Percentiles rank a stretch among this genome's conserved stretches.
Evolutionary conservation across 768 basidiomycete species (phyloP).

Genomic region (Russula griseocarnosa): DNA sequence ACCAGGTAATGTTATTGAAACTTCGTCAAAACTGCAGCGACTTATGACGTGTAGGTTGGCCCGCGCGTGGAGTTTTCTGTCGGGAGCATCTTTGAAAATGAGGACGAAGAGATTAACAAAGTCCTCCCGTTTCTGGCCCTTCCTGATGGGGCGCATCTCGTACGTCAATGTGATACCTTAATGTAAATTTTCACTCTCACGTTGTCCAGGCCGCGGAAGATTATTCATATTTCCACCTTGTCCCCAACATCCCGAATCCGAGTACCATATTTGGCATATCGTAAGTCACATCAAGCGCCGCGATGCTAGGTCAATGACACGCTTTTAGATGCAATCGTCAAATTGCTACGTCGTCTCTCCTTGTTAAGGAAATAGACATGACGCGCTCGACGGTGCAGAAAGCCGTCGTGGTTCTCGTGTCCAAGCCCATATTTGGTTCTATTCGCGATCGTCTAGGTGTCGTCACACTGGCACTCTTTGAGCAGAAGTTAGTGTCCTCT

Average conservation of each 20-base stretch:
- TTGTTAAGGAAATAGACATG: constrained; percentile 78
- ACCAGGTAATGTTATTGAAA: constrained; percentile 57
- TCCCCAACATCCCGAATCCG: constrained; percentile 63
- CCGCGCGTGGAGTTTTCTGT: constrained; percentile 84
- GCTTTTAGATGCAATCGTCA: constrained; percentile 84
- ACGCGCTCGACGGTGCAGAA: constrained; percentile 97
- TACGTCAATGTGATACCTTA: constrained; percentile 38
- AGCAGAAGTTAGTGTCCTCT: constrained; percentile 53
- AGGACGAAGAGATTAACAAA: constrained; percentile 80
- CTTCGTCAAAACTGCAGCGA: constrained; percentile 9
- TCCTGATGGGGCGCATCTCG: constrained; percentile 95
- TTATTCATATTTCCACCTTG: constrained; percentile 94
- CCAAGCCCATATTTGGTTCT: constrained; percentile 88
- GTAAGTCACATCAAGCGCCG: constrained; percentile 41
- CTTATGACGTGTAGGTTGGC: constrained; percentile 58
- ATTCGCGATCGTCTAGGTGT: constrained; percentile 94
- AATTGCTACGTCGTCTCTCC: constrained; percentile 72
- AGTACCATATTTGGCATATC: constrained; percentile 95
- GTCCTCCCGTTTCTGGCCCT: constrained; percentile 93
- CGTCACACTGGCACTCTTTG: constrained; percentile 87
- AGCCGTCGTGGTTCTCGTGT: constrained; percentile 90
- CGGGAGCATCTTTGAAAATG: constrained; percentile 78
- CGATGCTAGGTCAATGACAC: background rate
- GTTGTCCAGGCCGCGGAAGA: constrained; percentile 73
- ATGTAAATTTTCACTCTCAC: constrained; percentile 3